phyloP scores from a whole-genome alignment of 139 green algal genomes.

The Coelastrella sp. region DNA sequence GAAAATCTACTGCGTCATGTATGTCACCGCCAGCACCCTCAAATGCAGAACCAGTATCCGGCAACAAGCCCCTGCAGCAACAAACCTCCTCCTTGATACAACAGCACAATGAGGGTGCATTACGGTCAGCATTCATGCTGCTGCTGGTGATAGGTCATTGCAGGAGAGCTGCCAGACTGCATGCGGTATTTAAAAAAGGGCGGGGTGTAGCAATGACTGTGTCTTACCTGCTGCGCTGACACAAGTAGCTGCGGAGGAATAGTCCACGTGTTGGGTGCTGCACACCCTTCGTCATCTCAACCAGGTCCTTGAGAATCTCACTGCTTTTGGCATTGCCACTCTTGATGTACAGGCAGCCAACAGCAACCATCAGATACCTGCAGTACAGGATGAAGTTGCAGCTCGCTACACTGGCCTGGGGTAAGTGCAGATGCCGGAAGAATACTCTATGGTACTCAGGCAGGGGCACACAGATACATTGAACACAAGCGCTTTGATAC shows the following conservation, averaged over 20 bases:
- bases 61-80: conserved; percentile 50
- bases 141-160: too few species aligned
- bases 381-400: background rate
- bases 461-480: too few species aligned
- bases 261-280: conserved; percentile 97
- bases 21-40: conserved; percentile 85
- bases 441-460: too few species aligned
- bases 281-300: conserved; percentile 97
- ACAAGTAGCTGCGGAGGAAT: conserved; percentile 95
- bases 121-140: too few species aligned
- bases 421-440: too few species aligned
- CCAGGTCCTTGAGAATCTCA: conserved; percentile 94
- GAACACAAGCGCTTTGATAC: too few species aligned
- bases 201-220: conserved; percentile 30
- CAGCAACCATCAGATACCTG: conserved; percentile 94
- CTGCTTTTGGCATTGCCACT: conserved; percentile 75
- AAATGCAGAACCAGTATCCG: conserved; percentile 69
- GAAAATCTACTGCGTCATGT: conserved; percentile 93
- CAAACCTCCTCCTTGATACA: background rate
- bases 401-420: too few species aligned
- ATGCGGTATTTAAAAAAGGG: too few species aligned
- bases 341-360: conserved; percentile 91
- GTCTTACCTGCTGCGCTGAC: conserved; percentile 55
- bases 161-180: too few species aligned
- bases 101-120: background rate